These are phyloP conservation scores for Multifurca ochricompacta DNA, from an alignment of 768 basidiomycete genomes.

Conservation along the genomic window DNA sequence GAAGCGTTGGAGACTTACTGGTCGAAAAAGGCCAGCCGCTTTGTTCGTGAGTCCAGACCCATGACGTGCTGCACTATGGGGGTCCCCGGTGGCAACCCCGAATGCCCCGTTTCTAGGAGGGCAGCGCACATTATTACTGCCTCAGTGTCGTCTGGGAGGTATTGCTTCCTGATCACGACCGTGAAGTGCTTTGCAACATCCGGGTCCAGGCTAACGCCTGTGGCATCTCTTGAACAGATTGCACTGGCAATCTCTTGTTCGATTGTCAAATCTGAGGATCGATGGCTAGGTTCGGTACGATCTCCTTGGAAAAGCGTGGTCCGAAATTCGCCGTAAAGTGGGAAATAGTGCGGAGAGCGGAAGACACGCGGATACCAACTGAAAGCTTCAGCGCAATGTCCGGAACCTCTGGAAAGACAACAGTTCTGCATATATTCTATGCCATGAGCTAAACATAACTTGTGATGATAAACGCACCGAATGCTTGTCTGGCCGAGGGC, in stretches of 20 bases:
- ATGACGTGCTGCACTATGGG: slow-evolving; percentile 43
- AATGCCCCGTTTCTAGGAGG: slow-evolving; percentile 46
- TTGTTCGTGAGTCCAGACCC: slow-evolving; percentile 38
- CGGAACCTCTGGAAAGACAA: slow-evolving; percentile 38
- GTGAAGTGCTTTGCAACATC: slow-evolving; percentile 47
- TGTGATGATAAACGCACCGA: slow-evolving; percentile 30
- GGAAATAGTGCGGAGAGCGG: slow-evolving; percentile 49
- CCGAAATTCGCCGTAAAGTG: slow-evolving; percentile 52
- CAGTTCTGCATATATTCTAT: slow-evolving; percentile 30
- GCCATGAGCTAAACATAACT: neutral
- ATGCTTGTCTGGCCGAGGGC: slow-evolving; percentile 47
- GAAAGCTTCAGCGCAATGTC: slow-evolving; percentile 43
- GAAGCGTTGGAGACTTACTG: slow-evolving; percentile 27
- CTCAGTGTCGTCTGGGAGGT: slow-evolving; percentile 34
- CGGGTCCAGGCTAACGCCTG: slow-evolving; percentile 29
- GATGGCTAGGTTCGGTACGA: slow-evolving; percentile 42
- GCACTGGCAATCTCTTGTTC: slow-evolving; percentile 46
- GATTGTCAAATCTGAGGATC: slow-evolving; percentile 36
- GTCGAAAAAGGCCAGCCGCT: slow-evolving; percentile 40
- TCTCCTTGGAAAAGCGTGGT: slow-evolving; percentile 44
- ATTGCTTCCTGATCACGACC: slow-evolving; percentile 40
- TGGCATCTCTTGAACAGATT: slow-evolving; percentile 29
- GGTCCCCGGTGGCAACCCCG: slow-evolving; percentile 32
- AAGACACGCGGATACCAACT: slow-evolving; percentile 51
- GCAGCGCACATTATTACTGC: slow-evolving; percentile 43